Conservation (phyloP, 2,329 filamentous ascomycete genomes). For the Fusarium sp. region DNA sequence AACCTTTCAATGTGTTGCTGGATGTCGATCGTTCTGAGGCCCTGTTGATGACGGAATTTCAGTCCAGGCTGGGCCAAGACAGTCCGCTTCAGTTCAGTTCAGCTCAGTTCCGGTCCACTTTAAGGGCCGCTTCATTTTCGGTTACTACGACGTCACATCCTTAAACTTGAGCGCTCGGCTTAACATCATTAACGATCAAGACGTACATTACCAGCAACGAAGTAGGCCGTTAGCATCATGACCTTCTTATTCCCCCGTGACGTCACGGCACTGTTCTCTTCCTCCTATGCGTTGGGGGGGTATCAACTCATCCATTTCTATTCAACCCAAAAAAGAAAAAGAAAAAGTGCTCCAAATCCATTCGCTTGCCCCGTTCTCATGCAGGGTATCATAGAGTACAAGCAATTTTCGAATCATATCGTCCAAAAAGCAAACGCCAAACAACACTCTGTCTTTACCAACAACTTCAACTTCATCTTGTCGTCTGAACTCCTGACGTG, state of each 20-base stretch:
- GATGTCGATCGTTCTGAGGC: constrained; percentile 18
- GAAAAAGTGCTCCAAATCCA: constrained; percentile 25
- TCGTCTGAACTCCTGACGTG: constrained; percentile 34
- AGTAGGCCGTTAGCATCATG: constrained; percentile 6
- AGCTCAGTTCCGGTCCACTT: not conserved
- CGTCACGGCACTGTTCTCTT: constrained; percentile 16
- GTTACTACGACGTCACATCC: constrained; percentile 22
- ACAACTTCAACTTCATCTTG: constrained; percentile 9
- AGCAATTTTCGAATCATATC: constrained; percentile 24
- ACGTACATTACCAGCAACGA: constrained; percentile 8
- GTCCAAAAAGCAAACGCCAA: constrained; percentile 26
- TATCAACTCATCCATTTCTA: constrained; percentile 10
- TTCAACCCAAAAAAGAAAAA: constrained; percentile 17
- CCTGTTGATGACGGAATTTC: constrained; percentile 30
- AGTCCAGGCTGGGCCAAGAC: constrained; percentile 4
- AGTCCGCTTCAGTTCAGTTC: constrained; percentile 1
- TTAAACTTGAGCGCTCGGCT: constrained; percentile 4
- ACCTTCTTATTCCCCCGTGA: constrained; percentile 11
- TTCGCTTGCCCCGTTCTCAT: constrained; percentile 35
- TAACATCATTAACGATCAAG: constrained; percentile 11
- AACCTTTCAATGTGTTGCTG: constrained; percentile 8
- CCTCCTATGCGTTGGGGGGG: constrained; percentile 8
- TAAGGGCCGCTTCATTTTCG: constrained; percentile 14
- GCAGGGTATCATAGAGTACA: constrained; percentile 42
- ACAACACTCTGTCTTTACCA: constrained; percentile 2